Percentiles rank a stretch among this genome's conserved stretches.
Evolutionary conservation across 2,329 filamentous ascomycete genomes (phyloP).

Genomic region (Sporothrix mexicana): DNA sequence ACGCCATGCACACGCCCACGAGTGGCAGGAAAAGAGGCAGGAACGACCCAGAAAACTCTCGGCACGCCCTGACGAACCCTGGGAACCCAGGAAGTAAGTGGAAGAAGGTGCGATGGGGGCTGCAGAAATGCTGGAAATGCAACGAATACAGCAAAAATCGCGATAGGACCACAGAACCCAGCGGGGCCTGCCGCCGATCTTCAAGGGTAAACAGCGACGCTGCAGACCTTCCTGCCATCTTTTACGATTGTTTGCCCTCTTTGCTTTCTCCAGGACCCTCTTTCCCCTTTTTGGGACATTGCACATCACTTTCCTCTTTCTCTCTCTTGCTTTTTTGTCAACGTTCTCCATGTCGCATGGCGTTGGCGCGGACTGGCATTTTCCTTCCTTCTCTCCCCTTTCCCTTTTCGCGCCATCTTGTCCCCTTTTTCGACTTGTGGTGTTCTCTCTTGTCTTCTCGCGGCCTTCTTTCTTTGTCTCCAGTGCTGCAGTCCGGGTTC

Average conservation of each 20-base stretch:
- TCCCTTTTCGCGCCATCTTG: background rate
- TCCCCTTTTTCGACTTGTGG: background rate
- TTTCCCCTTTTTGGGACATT: conserved; percentile 23
- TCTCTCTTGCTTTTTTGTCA: background rate
- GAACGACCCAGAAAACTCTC: no score
- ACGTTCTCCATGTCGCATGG: conserved; percentile 22
- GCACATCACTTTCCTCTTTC: conserved; percentile 7
- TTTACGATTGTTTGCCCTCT: background rate
- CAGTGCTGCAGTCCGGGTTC: background rate
- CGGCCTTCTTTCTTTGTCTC: conserved; percentile 11
- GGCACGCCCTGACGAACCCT: no score
- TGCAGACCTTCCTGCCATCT: background rate
- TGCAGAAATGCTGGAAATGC: background rate
- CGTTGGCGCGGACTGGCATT: conserved; percentile 24
- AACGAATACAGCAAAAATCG: background rate
- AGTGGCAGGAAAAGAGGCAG: conserved; percentile 2
- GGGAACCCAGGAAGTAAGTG: background rate
- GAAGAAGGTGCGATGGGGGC: conserved; percentile 5
- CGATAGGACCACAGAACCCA: background rate
- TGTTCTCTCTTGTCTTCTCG: background rate
- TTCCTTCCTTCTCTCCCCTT: background rate
- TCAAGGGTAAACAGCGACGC: conserved; percentile 11
- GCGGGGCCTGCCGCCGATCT: conserved; percentile 22
- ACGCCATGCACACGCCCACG: background rate
- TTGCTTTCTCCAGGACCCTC: background rate